Percentiles rank a stretch among this genome's conserved stretches.
Evolutionary conservation across 257 asterid species (phyloP).

Genomic region (Buddleja alternifolia): DNA sequence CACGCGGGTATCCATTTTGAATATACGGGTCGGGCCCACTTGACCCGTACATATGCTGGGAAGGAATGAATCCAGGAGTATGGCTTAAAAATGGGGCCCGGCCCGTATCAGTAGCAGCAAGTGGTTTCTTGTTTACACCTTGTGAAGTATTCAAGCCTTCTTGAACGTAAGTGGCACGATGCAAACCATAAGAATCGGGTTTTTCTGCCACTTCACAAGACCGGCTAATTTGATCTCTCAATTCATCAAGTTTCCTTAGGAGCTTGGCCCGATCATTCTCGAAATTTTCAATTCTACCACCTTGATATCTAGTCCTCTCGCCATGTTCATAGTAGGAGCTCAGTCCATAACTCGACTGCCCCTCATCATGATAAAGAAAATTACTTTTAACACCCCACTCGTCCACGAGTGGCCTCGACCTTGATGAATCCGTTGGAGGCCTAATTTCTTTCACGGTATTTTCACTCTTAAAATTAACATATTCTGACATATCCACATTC

Average conservation of each 20-base stretch:
- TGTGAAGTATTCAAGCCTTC: slow-evolving; percentile 44
- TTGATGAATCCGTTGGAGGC: slow-evolving; percentile 47
- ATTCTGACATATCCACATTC: slow-evolving; percentile 42
- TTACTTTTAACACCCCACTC: slow-evolving; percentile 39
- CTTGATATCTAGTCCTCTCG: slow-evolving; percentile 47
- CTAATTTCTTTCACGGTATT: slow-evolving; percentile 40
- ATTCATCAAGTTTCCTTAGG: slow-evolving; percentile 74
- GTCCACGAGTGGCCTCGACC: slow-evolving; percentile 49
- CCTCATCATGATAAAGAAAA: slow-evolving; percentile 52
- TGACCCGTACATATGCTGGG: slow-evolving; percentile 45
- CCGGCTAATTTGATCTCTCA: slow-evolving; percentile 69
- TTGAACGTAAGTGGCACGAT: slow-evolving; percentile 40
- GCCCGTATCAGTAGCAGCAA: slow-evolving; percentile 39
- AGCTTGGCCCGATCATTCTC: slow-evolving; percentile 83
- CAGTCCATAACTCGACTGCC: slow-evolving; percentile 56
- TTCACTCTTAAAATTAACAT: slow-evolving; percentile 38
- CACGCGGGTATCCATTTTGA: slow-evolving; percentile 47
- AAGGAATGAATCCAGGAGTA: slow-evolving; percentile 44
- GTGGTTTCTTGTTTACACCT: slow-evolving; percentile 46
- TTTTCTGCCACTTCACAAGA: slow-evolving; percentile 63
- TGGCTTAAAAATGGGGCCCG: slow-evolving; percentile 45
- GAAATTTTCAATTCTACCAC: slow-evolving; percentile 55
- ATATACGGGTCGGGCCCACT: slow-evolving; percentile 49
- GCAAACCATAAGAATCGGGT: slow-evolving; percentile 56
- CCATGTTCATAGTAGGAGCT: slow-evolving; percentile 55